Conservation (phyloP, 169 alveolate genomes). For the Eimeria nieschulzi region DNA sequence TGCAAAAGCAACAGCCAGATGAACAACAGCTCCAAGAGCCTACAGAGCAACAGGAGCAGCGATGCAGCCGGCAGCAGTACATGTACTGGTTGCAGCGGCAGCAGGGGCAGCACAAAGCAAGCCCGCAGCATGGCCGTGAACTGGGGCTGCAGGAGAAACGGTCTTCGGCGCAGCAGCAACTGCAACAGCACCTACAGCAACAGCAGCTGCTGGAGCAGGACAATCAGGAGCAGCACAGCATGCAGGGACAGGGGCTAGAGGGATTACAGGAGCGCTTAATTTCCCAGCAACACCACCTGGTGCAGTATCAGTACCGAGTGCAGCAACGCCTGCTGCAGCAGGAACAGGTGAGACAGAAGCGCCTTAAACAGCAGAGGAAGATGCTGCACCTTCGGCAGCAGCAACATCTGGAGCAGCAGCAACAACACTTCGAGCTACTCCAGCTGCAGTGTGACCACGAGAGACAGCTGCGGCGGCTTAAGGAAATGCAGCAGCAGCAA, state of each 20-base stretch:
- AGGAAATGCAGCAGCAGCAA: slow-evolving; percentile 3
- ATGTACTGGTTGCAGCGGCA: background rate
- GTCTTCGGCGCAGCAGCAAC: slow-evolving; percentile 17
- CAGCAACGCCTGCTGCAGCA: background rate
- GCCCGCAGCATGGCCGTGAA: background rate
- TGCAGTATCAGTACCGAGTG: background rate
- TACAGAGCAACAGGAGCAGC: background rate
- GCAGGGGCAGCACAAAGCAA: slow-evolving; percentile 11
- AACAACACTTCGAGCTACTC: background rate
- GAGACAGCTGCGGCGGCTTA: slow-evolving; percentile 11
- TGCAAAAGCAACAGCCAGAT: slow-evolving; percentile 10
- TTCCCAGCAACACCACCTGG: background rate
- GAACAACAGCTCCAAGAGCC: background rate
- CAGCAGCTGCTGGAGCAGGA: slow-evolving; percentile 1
- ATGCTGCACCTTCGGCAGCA: slow-evolving; percentile 11
- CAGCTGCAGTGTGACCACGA: background rate
- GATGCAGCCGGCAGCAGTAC: background rate
- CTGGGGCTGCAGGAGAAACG: slow-evolving; percentile 6
- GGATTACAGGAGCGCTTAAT: background rate
- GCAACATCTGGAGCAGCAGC: slow-evolving; percentile 16
- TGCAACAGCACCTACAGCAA: slow-evolving; percentile 24
- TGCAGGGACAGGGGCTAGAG: background rate
- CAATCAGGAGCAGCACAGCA: background rate
- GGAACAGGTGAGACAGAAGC: background rate
- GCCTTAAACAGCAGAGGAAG: background rate